These are phyloP conservation scores for Isabelozyma gotoi DNA, from an alignment of 805 yeast genomes.

Conservation along the genomic window DNA sequence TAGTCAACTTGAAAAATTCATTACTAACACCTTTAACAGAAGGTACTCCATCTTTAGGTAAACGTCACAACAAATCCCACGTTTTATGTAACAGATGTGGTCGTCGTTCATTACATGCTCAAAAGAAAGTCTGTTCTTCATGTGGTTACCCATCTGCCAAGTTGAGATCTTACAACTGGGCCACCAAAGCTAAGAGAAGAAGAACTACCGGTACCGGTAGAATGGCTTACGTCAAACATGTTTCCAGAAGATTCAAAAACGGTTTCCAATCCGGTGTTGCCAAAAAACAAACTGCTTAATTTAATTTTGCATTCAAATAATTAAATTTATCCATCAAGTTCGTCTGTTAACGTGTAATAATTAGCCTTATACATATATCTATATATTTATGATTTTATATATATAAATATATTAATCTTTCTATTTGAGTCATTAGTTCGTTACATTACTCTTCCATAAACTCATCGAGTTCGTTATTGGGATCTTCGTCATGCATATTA, in stretches of 20 bases:
- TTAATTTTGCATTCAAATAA: constrained; percentile 11
- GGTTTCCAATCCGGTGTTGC: constrained; percentile 92
- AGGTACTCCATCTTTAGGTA: constrained; percentile 99
- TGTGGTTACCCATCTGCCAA: constrained; percentile 99
- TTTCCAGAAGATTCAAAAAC: constrained; percentile 97
- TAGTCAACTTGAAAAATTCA: neutral
- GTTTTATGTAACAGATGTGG: constrained; percentile 99
- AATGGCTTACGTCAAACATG: constrained; percentile 96
- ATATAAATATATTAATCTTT: neutral
- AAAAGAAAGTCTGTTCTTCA: constrained; percentile 97
- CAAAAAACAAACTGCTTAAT: constrained; percentile 64
- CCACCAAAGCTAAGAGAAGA: constrained; percentile 98
- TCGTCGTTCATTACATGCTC: constrained; percentile 97
- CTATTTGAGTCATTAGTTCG: neutral
- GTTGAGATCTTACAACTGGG: constrained; percentile 99
- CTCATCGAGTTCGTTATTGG: neutral
- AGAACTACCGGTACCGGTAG: constrained; percentile 99
- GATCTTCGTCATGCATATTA: constrained; percentile 53
- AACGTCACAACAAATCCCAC: constrained; percentile 99
- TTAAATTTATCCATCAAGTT: neutral
- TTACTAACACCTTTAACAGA: constrained; percentile 42
- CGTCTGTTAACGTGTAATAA: constrained; percentile 1
- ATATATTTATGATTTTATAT: constrained; percentile 1
- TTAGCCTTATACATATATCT: neutral
- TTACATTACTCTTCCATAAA: neutral